Evolutionary conservation across 2,329 filamentous ascomycete genomes (phyloP), one percentile per base, ranked within the genome.

Genomic region (Fusarium albidum): DNA sequence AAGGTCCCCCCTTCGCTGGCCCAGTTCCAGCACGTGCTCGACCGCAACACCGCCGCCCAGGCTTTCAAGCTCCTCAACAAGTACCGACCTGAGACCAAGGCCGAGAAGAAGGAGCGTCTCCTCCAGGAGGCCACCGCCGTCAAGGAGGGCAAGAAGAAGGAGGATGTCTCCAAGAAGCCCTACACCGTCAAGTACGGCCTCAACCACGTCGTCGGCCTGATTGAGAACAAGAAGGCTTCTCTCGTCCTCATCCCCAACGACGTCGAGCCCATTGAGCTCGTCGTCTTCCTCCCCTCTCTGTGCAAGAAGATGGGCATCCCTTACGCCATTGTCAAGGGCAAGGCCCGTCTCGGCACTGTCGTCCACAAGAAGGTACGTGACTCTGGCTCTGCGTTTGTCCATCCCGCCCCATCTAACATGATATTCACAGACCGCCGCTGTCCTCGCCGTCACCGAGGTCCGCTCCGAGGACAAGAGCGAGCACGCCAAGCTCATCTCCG

Each of bases 231-330:
- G 92, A 99, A 99, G 90, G 94, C 95, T 67, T 88, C 91, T 63
- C 87, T 99, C 66, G 96, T 99, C 75, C 88, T 99, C 71, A 99
- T 99, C 77, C 91, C 95, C 79, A 96, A 99, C 84, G 95, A 99
- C 77, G 96, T 99, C 72, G 95, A 99, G 86, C 95, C 95, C 73
- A 99, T 99, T 76, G 95, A 99, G 87, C 83, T 99, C 71, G 96
- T 99, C 74, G 92, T 99, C 81, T 99, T 96, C 90, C 88, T 99
- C 65, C 95, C 95, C 69, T 93, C 95, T 73, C 91, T 99, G 69
- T 99, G 95, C 91, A 91, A 94, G 82, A 99, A 99, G 91, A 99
- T 99, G 94, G 96, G 96, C 82, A 89, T 97, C 71, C 95, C 96
- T 65, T 99, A 98, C 79, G 95, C 93, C 76, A 98, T 99, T 71